These are phyloP conservation scores for Arachis monticola DNA, from an alignment of 331 rosid genomes.

Conservation along the genomic window DNA sequence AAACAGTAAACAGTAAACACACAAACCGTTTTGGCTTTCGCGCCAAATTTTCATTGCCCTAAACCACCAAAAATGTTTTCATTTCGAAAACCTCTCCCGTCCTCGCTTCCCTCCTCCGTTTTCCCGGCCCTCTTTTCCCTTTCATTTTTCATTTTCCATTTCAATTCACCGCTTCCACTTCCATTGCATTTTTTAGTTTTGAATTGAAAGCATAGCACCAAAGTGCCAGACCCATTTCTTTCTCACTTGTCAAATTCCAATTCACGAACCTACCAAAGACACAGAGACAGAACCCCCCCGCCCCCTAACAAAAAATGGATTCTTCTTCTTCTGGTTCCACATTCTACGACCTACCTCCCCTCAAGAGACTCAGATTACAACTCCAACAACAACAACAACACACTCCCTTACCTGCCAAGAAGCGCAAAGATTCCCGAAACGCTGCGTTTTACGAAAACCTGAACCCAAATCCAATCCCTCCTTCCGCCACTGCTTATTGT, in stretches of 20 bases:
- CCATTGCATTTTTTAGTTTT: not conserved
- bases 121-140: not conserved
- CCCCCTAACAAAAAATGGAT: constrained; percentile 47
- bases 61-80: not conserved
- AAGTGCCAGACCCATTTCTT: not conserved
- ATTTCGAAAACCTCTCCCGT: not conserved
- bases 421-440: constrained; percentile 66
- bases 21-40: not conserved
- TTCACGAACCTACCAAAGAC: not conserved
- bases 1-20: not conserved
- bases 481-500: constrained; percentile 36
- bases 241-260: not conserved
- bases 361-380: constrained; percentile 63
- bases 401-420: constrained; percentile 63
- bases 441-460: constrained; percentile 23
- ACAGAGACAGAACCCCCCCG: not conserved
- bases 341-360: constrained; percentile 66
- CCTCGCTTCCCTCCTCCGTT: not conserved
- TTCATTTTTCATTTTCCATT: not conserved
- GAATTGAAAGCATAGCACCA: too few species aligned
- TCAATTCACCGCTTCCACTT: not conserved
- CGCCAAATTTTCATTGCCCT: not conserved
- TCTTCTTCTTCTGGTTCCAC: constrained; percentile 15
- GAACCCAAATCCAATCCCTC: not conserved
- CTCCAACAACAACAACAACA: constrained; percentile 16